phyloP scores from a whole-genome alignment of 2,329 filamentous ascomycete species.

The Neurospora sp. region DNA sequence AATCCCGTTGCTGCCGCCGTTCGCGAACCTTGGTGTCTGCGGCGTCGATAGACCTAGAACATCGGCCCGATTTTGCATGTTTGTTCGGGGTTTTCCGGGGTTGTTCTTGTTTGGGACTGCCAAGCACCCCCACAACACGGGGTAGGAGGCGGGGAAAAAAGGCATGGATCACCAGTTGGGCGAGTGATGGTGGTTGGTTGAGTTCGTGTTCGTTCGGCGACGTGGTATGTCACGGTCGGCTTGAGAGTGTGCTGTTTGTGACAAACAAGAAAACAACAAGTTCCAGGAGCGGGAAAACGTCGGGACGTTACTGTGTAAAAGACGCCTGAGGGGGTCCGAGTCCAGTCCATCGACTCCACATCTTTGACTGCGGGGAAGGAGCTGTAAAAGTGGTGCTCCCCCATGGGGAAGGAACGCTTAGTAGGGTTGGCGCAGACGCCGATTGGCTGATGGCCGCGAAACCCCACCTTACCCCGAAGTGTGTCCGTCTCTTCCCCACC shows the following conservation, averaged over 20 bases:
- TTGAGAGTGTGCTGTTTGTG: not conserved
- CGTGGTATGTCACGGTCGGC: not conserved
- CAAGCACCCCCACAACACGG: not conserved
- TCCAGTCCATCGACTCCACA: not conserved
- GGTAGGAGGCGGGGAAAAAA: not conserved
- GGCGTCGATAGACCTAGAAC: not conserved
- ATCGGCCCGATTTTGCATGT: not conserved
- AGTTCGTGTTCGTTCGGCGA: not conserved
- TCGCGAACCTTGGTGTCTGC: not conserved
- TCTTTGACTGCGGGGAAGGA: not conserved
- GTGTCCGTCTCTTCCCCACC: not conserved
- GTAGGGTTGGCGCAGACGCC: not conserved
- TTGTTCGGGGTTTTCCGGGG: not conserved
- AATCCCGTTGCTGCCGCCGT: not conserved
- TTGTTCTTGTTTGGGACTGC: not conserved
- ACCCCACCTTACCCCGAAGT: not conserved
- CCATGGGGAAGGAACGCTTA: not conserved
- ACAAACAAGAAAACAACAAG: not conserved
- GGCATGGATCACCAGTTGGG: not conserved
- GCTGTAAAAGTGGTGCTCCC: not conserved
- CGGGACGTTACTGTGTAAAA: no score
- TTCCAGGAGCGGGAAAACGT: not conserved
- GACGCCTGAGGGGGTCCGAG: not conserved
- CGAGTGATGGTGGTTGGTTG: not conserved
- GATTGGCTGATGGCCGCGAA: not conserved